Evolutionary conservation across 495 filamentous ascomycete genomes (phyloP).

Genomic region (Penicillium fimorum): DNA sequence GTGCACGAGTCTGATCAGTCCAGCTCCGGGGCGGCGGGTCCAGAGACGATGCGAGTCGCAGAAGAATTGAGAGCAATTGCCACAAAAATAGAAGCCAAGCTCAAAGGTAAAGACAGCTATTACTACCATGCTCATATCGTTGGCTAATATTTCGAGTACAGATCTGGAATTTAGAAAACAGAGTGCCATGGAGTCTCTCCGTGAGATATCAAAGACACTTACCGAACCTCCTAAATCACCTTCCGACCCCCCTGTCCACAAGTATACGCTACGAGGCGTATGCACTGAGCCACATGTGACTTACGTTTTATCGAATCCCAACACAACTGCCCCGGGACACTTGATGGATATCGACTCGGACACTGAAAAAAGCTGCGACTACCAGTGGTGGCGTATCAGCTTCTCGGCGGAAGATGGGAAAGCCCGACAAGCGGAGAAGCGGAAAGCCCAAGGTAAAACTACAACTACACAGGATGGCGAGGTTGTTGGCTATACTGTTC

Average conservation of each 20-base stretch:
- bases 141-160: constrained; percentile 27
- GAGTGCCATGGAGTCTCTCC: constrained; percentile 45
- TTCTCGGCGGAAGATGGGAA: constrained; percentile 51
- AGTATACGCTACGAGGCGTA: constrained; percentile 53
- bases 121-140: background rate
- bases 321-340: constrained; percentile 10
- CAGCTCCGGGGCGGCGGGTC: constrained; percentile 18
- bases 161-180: constrained; percentile 54
- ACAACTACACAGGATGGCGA: constrained; percentile 31
- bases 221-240: constrained; percentile 53
- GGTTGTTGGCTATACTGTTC: constrained; percentile 44
- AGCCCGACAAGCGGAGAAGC: constrained; percentile 33
- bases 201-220: constrained; percentile 49
- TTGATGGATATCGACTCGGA: constrained; percentile 29
- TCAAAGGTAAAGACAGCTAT: constrained; percentile 39
- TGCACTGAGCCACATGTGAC: constrained; percentile 51
- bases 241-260: constrained; percentile 41
- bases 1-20: constrained; percentile 20
- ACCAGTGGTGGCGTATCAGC: constrained; percentile 58
- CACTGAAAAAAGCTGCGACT: constrained; percentile 24
- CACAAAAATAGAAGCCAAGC: constrained; percentile 48
- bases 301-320: constrained; percentile 43
- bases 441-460: constrained; percentile 19
- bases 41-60: constrained; percentile 33
- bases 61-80: constrained; percentile 39